These are phyloP conservation scores for Cryptococcus sp. DNA, from an alignment of 1,284 basidiomycete genomes.

Conservation along the genomic window DNA sequence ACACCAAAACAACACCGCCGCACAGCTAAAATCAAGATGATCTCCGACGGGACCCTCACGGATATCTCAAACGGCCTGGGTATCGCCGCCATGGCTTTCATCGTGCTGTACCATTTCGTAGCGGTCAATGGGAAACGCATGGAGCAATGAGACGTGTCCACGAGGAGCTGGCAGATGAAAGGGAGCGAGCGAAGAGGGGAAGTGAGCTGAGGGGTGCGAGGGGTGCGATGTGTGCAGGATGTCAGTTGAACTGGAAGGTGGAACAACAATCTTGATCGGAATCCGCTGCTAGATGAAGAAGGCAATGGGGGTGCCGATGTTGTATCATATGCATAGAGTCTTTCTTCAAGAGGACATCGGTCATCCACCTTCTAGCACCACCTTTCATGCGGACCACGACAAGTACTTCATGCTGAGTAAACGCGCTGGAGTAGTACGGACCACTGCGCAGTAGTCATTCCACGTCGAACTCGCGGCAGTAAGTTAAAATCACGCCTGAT, in stretches of 20 bases:
- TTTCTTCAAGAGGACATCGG: too few relatives aligned
- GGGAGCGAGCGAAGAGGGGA: background rate
- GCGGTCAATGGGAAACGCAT: constrained; percentile 70
- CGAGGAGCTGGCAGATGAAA: background rate
- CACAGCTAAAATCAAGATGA: constrained; percentile 56
- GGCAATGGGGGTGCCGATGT: background rate
- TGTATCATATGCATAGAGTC: constrained; percentile 17
- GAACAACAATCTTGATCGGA: background rate
- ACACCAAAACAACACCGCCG: background rate
- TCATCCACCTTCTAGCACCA: too few relatives aligned
- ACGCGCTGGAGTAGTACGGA: too few relatives aligned
- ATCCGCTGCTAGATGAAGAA: background rate
- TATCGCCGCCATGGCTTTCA: constrained; percentile 75
- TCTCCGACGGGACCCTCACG: constrained; percentile 76
- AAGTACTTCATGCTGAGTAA: too few relatives aligned
- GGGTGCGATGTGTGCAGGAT: too few relatives aligned
- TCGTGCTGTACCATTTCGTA: constrained; percentile 83
- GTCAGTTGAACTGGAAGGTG: too few relatives aligned
- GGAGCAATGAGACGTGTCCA: constrained; percentile 25
- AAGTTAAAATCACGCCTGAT: background rate
- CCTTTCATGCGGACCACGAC: too few relatives aligned
- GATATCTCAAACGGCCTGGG: constrained; percentile 80
- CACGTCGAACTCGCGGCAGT: background rate
- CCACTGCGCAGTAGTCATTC: background rate
- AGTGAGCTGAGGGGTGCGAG: too few relatives aligned